A percentile compares a stretch with the other conserved stretches of the same genome.
Conservation (phyloP, 2,329 filamentous ascomycete species). For the Pseudogymnoascus sp. region DNA sequence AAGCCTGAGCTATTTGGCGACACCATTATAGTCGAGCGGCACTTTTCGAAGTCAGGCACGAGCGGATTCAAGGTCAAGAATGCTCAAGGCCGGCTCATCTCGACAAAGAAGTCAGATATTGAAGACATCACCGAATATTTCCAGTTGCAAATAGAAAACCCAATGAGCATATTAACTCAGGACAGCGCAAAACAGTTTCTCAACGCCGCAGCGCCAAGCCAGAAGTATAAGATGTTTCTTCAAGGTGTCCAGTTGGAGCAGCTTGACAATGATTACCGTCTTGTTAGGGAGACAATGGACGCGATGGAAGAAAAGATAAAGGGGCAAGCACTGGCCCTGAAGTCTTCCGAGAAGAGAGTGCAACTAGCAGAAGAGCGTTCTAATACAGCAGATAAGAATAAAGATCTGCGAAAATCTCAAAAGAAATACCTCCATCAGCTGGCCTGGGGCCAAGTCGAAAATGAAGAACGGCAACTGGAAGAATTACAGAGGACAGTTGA, state of each 20-base stretch:
- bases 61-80: constrained; percentile 86
- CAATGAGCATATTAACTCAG: constrained; percentile 90
- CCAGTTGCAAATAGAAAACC: constrained; percentile 90
- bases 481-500: constrained; percentile 32
- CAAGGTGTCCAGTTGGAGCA: constrained; percentile 91
- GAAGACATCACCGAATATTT: constrained; percentile 93
- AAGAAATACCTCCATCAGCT: constrained; percentile 57
- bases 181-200: constrained; percentile 92
- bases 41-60: constrained; percentile 67
- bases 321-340: constrained; percentile 56
- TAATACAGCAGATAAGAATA: constrained; percentile 58
- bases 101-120: constrained; percentile 76
- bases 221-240: constrained; percentile 96
- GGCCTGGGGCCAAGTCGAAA: constrained; percentile 81
- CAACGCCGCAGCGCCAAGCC: constrained; percentile 69
- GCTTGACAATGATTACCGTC: constrained; percentile 81
- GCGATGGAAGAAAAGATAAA: constrained; percentile 58
- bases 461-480: constrained; percentile 55
- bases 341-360: constrained; percentile 47
- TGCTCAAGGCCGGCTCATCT: constrained; percentile 60
- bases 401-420: constrained; percentile 55
- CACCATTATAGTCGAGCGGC: constrained; percentile 82
- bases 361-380: constrained; percentile 59
- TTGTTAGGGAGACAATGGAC: constrained; percentile 74
- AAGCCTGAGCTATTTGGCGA: constrained; percentile 75